Evolutionary conservation across 1,284 basidiomycete genomes (phyloP).

Genomic region (Ustilago shanxiensis): DNA sequence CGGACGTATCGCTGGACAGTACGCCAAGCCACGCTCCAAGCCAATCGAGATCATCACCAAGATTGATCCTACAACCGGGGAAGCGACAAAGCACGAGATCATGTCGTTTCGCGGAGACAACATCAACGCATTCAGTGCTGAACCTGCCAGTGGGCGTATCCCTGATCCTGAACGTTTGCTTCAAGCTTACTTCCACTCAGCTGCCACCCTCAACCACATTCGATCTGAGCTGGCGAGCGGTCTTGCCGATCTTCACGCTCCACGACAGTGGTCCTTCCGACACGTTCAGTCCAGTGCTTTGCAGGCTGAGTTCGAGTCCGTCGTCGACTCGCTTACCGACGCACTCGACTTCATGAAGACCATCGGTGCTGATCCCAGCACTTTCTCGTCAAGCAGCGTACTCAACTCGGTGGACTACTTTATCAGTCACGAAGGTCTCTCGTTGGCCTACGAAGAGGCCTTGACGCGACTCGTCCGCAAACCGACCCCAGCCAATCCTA

Average conservation of each 20-base stretch:
- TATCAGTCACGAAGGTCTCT: conserved; percentile 93
- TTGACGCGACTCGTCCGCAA: conserved; percentile 77
- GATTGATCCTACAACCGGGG: conserved; percentile 36
- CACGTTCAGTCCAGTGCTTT: conserved; percentile 88
- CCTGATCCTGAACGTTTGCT: conserved; percentile 90
- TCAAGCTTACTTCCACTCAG: conserved; percentile 92
- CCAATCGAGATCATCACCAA: conserved; percentile 77
- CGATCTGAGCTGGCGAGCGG: conserved; percentile 88
- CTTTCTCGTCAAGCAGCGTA: conserved; percentile 76
- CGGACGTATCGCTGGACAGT: conserved; percentile 75
- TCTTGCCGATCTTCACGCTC: conserved; percentile 87
- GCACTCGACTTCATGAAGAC: conserved; percentile 93
- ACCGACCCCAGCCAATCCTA: conserved; percentile 33
- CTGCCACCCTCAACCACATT: conserved; percentile 92
- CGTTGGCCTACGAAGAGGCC: conserved; percentile 92
- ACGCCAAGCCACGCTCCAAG: conserved; percentile 94
- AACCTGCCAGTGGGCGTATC: conserved; percentile 76
- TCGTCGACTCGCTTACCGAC: conserved; percentile 86
- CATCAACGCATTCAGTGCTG: conserved; percentile 82
- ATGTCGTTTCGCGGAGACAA: conserved; percentile 94
- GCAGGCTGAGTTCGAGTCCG: conserved; percentile 83
- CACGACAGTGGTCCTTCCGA: conserved; percentile 89
- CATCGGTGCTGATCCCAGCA: conserved; percentile 76
- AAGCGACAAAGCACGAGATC: conserved; percentile 67
- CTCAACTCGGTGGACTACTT: conserved; percentile 94